phyloP scores from a whole-genome alignment of 1,284 basidiomycete species.

The Papiliotrema laurentii region DNA sequence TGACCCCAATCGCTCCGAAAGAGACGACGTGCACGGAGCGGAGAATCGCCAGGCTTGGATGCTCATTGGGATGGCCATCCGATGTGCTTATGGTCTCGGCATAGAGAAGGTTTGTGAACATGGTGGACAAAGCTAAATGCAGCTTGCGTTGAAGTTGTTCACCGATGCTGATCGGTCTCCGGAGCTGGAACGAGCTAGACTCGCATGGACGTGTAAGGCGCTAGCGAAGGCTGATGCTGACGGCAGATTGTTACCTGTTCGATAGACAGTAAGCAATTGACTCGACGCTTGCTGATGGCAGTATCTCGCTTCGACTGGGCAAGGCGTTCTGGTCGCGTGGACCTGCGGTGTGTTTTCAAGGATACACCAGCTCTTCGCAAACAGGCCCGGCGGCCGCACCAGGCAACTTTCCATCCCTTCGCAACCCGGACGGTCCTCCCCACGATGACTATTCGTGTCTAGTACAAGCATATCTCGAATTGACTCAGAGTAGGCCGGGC shows the following conservation, averaged over 20 bases:
- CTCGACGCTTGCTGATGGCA: constrained; percentile 7
- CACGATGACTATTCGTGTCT: constrained; percentile 43
- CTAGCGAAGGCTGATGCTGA: neutral
- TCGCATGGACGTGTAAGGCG: constrained; percentile 47
- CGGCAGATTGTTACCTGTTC: constrained; percentile 45
- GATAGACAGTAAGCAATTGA: constrained; percentile 36
- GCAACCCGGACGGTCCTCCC: constrained; percentile 18
- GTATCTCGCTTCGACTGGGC: constrained; percentile 43
- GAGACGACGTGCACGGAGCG: constrained; percentile 37
- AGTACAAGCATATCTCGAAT: constrained; percentile 46
- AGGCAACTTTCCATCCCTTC: constrained; percentile 43
- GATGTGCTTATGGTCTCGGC: constrained; percentile 42
- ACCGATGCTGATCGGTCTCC: constrained; percentile 33
- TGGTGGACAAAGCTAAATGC: neutral
- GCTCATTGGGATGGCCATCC: constrained; percentile 43
- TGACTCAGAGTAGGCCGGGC: constrained; percentile 31
- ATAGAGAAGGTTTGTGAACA: constrained; percentile 35
- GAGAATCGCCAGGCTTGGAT: constrained; percentile 48
- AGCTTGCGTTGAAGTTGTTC: constrained; percentile 34
- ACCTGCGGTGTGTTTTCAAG: constrained; percentile 45
- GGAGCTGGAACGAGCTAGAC: constrained; percentile 38
- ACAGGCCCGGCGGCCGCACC: constrained; percentile 42
- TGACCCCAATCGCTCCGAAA: constrained; percentile 19
- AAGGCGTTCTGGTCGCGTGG: constrained; percentile 49
- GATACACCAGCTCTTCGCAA: constrained; percentile 42